Evolutionary conservation across 345 rosid genomes (phyloP).

Genomic region (Jatropha curcas): DNA sequence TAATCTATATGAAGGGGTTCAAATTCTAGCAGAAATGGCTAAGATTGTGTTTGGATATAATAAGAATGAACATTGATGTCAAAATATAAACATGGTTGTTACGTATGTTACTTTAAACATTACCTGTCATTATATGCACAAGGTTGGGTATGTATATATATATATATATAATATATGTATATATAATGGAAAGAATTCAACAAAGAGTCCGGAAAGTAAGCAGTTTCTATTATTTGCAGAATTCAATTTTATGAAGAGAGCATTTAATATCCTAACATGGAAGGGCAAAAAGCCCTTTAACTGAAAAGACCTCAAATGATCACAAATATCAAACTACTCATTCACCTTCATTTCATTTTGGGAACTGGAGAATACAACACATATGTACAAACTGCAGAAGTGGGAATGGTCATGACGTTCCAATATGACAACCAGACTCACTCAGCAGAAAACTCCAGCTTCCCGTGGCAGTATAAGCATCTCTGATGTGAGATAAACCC

Average conservation of each 20-base stretch:
- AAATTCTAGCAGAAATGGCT: too few species aligned
- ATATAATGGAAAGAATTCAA: not conserved
- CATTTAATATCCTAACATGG: not conserved
- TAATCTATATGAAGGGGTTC: too few species aligned
- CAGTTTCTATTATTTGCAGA: not conserved
- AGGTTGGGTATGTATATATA: too few species aligned
- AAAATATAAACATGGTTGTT: too few species aligned
- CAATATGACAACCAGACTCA: not conserved
- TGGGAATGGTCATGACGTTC: too few species aligned
- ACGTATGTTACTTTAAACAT: too few species aligned
- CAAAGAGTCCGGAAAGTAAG: not conserved
- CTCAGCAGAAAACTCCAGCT: not conserved
- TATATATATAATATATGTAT: too few species aligned
- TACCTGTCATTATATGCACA: too few species aligned
- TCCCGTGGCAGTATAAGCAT: not conserved
- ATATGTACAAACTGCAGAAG: not conserved
- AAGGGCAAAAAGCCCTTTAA: not conserved
- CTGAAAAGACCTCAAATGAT: not conserved
- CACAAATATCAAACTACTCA: not conserved
- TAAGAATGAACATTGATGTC: too few species aligned
- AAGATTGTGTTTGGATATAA: too few species aligned
- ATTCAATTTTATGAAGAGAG: not conserved
- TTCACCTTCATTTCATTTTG: conserved; percentile 6
- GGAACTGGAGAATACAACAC: not conserved
- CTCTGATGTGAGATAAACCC: not conserved